Conservation (phyloP, 306 rosid genomes). For the Prinsepia uniflora region DNA sequence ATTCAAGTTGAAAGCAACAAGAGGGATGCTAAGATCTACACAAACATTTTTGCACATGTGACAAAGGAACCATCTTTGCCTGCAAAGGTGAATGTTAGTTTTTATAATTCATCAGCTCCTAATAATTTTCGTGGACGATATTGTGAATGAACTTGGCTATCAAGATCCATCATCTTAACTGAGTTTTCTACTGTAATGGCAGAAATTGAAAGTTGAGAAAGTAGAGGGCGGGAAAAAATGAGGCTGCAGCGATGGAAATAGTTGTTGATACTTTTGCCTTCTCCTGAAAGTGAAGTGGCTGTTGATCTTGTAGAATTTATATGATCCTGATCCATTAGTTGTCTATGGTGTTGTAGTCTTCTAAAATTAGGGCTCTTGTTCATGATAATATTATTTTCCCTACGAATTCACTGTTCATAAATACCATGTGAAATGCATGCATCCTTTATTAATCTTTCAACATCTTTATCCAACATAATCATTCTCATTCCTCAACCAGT, state of each 20-base stretch:
- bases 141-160: background rate
- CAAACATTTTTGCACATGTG: slow-evolving; percentile 46
- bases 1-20: slow-evolving; percentile 52
- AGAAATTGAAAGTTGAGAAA: slow-evolving; percentile 62
- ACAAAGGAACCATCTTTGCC: slow-evolving; percentile 18
- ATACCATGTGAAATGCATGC: too few species aligned
- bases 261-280: slow-evolving; percentile 25
- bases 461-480: too few species aligned
- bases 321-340: background rate
- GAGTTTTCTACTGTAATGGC: slow-evolving; percentile 20
- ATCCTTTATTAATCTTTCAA: too few species aligned
- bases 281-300: slow-evolving; percentile 22
- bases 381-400: too few species aligned
- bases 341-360: background rate
- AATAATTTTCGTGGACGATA: background rate
- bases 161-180: slow-evolving; percentile 1
- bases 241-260: slow-evolving; percentile 32
- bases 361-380: too few species aligned
- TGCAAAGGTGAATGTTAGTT: slow-evolving; percentile 39
- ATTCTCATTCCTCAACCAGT: too few species aligned
- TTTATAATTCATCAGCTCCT: background rate
- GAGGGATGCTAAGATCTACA: slow-evolving; percentile 58
- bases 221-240: slow-evolving; percentile 27
- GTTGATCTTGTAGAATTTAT: slow-evolving; percentile 19
- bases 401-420: too few species aligned